Base-by-base conservation (phyloP, 768 basidiomycete species). In the Psilocybe cubensis region DNA sequence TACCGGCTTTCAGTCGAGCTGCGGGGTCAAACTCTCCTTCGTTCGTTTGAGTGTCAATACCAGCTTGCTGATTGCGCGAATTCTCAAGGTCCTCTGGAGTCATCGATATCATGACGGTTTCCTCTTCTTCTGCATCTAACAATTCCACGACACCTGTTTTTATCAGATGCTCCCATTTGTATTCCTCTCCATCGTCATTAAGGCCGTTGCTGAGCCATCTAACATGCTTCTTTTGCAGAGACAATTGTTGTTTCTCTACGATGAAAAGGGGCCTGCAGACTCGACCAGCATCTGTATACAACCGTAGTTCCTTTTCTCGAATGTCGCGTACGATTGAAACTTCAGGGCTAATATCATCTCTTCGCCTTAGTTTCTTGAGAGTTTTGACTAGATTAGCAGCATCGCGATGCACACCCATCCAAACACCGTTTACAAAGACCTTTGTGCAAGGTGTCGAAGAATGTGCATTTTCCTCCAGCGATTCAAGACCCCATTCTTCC, bases 31-130 rank as follows among this genome's bases (percentile, higher is more conserved):
- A 91, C 23, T 92, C 87, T 5, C 72, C 78, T 25, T 90, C 89
- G 52, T 83, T 83, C n/a, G 75, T 76, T 40, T 79, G 77, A 24
- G 84, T 77, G 50, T 86, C 83, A 44, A 83, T 68, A 29, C 87
- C 85, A 42, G 77, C 79, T 61, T 85, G 80, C 67, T 86, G 83
- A 56, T 88, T 66, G 52, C 93, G 79, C 11, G 92, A 92, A 61
- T 85, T 88, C 72, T 97, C 94, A 52, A 99, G 73, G 71, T 98
- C 97, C 66, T 98, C 94, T 2, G 94, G 91, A 3, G 93, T 94
- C 97, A 99, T 99, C 52, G 93, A 94, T 60, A 99, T 99, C 92
- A 99, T 96, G 54, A 98, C 95, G 0, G 96, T 98, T 72, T 99
- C 97, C 76, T 99, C 97, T 72, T 99, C 97, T 70, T 98, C 97